Percentiles rank a stretch among this genome's conserved stretches.
phyloP scores from a whole-genome alignment of 257 asterid species.

The Cruciata laevipes region DNA sequence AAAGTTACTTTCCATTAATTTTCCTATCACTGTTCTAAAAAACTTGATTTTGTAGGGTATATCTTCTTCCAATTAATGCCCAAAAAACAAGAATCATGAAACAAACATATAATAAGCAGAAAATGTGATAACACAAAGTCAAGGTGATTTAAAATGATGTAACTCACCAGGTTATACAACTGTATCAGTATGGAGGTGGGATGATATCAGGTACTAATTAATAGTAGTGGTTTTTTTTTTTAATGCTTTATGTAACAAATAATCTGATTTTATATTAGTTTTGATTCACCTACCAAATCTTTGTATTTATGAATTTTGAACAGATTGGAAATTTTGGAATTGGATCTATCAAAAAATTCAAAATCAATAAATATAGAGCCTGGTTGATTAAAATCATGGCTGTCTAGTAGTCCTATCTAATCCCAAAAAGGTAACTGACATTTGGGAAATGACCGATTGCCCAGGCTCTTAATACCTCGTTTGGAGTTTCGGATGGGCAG shows the following conservation, averaged over 20 bases:
- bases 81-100: not conserved
- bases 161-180: slow-evolving; percentile 2
- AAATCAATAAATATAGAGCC: not conserved
- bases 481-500: not conserved
- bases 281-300: not conserved
- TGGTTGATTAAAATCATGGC: slow-evolving; percentile 4
- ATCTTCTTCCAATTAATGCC: not conserved
- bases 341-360: not conserved
- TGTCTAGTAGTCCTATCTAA: not conserved
- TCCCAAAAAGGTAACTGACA: not conserved
- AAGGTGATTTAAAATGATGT: not conserved
- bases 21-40: slow-evolving; percentile 25
- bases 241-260: not conserved
- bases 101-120: not conserved
- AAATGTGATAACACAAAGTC: not conserved
- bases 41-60: slow-evolving; percentile 30
- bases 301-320: not conserved
- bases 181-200: not conserved
- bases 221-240: not conserved
- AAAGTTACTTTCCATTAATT: slow-evolving; percentile 14
- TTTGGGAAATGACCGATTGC: not conserved
- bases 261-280: not conserved
- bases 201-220: too few species aligned
- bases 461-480: not conserved
- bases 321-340: not conserved